phyloP scores from a whole-genome alignment of 139 green algal genomes.

The Micractinium conductrix region DNA sequence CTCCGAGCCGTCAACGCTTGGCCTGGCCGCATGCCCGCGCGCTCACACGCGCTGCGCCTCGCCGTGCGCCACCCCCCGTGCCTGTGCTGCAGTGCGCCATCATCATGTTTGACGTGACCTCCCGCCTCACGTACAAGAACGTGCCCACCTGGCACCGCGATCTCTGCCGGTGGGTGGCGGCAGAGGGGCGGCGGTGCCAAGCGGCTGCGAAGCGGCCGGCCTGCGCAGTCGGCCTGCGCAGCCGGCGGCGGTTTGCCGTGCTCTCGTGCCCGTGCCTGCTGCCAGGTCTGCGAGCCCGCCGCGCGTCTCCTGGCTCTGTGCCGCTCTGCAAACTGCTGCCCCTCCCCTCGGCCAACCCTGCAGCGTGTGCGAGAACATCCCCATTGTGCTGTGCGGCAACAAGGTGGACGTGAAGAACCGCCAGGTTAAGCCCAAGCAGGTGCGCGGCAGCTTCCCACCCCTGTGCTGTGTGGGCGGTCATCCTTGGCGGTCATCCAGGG shows the following conservation, averaged over 20 bases:
- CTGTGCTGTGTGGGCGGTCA: too few species aligned
- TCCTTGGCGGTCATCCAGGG: too few species aligned
- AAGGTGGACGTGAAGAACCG: constrained; percentile 99
- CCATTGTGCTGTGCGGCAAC: constrained; percentile 99
- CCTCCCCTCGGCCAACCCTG: not conserved
- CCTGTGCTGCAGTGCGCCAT: constrained; percentile 99
- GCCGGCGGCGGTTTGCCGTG: too few species aligned
- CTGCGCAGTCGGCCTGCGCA: not conserved
- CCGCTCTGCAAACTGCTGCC: not conserved
- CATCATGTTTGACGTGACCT: constrained; percentile 99
- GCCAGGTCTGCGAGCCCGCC: not conserved
- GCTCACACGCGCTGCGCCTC: too few species aligned
- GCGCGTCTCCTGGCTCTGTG: not conserved
- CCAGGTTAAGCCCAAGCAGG: constrained; percentile 99
- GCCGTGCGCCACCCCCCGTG: too few species aligned
- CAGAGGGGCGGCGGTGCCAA: not conserved
- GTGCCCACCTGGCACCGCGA: constrained; percentile 99
- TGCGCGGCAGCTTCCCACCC: too few species aligned
- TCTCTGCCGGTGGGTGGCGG: constrained; percentile 78
- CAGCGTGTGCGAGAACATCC: constrained; percentile 99
- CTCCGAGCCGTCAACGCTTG: too few species aligned
- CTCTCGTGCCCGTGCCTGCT: not conserved
- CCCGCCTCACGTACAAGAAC: constrained; percentile 99
- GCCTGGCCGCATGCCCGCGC: too few species aligned
- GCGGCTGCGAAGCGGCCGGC: not conserved